A percentile compares a stretch with the other conserved stretches of the same genome.
Conservation (phyloP, 257 asterid species). For the Solanum chaucha region DNA sequence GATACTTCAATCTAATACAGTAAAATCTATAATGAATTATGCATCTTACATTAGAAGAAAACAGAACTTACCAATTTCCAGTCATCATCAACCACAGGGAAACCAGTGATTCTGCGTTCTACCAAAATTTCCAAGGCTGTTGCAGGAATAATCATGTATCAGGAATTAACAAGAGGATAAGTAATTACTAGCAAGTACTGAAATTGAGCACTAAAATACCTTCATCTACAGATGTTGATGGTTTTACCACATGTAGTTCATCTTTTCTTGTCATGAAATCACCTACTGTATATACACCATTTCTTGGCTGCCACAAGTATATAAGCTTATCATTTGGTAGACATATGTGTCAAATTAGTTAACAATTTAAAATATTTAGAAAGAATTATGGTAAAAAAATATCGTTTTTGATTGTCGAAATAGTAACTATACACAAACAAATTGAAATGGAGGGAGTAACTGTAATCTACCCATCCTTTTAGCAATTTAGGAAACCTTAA, state of each 20-base stretch:
- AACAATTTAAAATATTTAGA: background rate
- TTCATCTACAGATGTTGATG: slow-evolving; percentile 65
- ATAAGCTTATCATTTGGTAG: background rate
- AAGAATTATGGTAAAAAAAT: background rate
- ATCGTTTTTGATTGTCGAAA: too few relatives aligned
- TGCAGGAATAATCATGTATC: background rate
- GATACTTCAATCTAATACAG: background rate
- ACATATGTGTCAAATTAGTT: background rate
- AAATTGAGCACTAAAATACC: slow-evolving; percentile 24
- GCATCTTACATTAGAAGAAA: background rate
- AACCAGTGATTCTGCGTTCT: slow-evolving; percentile 68
- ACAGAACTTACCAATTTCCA: slow-evolving; percentile 59
- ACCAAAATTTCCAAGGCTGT: slow-evolving; percentile 74
- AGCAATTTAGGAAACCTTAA: background rate
- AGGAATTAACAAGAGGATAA: background rate
- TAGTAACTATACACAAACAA: background rate
- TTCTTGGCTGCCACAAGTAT: slow-evolving; percentile 25
- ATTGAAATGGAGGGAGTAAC: background rate
- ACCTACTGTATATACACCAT: slow-evolving; percentile 62
- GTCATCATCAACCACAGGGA: slow-evolving; percentile 71
- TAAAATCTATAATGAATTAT: background rate
- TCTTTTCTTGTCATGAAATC: slow-evolving; percentile 72
- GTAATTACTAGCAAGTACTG: background rate
- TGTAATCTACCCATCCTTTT: background rate
- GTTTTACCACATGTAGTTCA: slow-evolving; percentile 59